A percentile compares a stretch with the other conserved stretches of the same genome.
phyloP scores from a whole-genome alignment of 2,329 filamentous ascomycete species.

The Stylonectria norvegica region DNA sequence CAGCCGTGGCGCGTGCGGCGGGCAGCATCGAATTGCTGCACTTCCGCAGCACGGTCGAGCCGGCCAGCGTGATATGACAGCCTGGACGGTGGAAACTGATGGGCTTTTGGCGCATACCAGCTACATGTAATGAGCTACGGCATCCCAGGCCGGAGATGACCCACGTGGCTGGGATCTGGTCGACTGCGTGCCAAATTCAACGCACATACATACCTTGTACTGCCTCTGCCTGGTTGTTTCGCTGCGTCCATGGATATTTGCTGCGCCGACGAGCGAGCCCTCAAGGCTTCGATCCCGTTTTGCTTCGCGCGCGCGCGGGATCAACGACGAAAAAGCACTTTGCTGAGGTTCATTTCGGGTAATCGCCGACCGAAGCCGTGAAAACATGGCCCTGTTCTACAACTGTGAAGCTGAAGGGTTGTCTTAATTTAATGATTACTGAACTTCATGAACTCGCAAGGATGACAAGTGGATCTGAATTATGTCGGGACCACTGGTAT shows the following conservation, averaged over 20 bases:
- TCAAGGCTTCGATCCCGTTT: neutral
- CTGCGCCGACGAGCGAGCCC: too few species aligned
- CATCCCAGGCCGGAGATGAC: too few species aligned
- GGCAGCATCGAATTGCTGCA: constrained; percentile 4
- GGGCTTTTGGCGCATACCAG: too few species aligned
- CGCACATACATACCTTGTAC: too few species aligned
- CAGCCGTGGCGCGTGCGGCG: constrained; percentile 23
- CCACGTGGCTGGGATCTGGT: too few species aligned
- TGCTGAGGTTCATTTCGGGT: constrained; percentile 22
- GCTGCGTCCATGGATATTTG: too few species aligned
- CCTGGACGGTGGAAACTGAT: too few species aligned
- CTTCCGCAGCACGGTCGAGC: too few species aligned
- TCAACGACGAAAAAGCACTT: constrained; percentile 21
- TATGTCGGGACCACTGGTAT: too few species aligned
- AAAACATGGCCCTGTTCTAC: constrained; percentile 11
- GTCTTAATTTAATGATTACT: constrained; percentile 12
- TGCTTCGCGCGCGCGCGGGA: constrained; percentile 2
- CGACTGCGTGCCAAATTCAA: too few species aligned
- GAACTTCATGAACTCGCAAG: constrained; percentile 15
- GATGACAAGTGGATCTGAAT: constrained; percentile 15
- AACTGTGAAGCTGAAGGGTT: constrained; percentile 26
- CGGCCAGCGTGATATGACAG: constrained; percentile 17
- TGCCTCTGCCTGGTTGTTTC: too few species aligned
- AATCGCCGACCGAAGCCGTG: constrained; percentile 12
- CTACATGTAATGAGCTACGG: too few species aligned